Base-by-base conservation (phyloP, 306 rosid genomes). In the Cicer cuneatum region DNA sequence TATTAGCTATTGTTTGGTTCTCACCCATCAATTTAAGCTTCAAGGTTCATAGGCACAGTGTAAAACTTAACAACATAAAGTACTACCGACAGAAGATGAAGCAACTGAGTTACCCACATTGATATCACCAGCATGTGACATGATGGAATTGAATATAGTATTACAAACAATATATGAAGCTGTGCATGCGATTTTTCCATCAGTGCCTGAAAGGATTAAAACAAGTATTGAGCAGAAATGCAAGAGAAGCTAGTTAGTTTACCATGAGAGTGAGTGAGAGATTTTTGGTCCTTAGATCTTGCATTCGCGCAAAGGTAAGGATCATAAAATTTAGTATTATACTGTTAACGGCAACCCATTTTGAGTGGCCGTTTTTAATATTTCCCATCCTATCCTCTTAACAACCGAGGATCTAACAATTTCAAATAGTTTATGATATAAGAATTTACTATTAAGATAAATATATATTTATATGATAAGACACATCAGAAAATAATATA, bases 141-240 rank as follows among this genome's bases (percentile, higher is more conserved):
- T 35, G 85, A 95, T 92, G 88, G 96, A 86, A 71, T 65, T 87
- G 86, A 95, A 95, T 58, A 95, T 86, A 64, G 84, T 69, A 73
- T 87, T 90, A 75, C 99, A 95, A 69, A 90, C 89, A 78, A 83
- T 78, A 79, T 89, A 95, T 14, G 99, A 82, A 65, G 99, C 89
- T 74, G 83, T 59, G 76, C 98, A 95, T 46, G 97, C 79, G 11
- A 90, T 76, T 52, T 90, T 90, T 68, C 98, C 98, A 85, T 85
- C 97, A 47, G 96, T 89, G 40, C 98, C 99, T 95, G 90, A 80
- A 82, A 76, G 45, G 70, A 69, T 63, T 52, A 46, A 82, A 69
- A 51, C 72, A 77, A 48, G 41, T 40, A 75, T 74, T 43, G 78
- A 66, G 72, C 13, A 76, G 33, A 69, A 48, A 74, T 46, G 63